A percentile compares a stretch with the other conserved stretches of the same genome.
Evolutionary conservation across 2,329 filamentous ascomycete species (phyloP).

Genomic region (Orbilia oligospora): DNA sequence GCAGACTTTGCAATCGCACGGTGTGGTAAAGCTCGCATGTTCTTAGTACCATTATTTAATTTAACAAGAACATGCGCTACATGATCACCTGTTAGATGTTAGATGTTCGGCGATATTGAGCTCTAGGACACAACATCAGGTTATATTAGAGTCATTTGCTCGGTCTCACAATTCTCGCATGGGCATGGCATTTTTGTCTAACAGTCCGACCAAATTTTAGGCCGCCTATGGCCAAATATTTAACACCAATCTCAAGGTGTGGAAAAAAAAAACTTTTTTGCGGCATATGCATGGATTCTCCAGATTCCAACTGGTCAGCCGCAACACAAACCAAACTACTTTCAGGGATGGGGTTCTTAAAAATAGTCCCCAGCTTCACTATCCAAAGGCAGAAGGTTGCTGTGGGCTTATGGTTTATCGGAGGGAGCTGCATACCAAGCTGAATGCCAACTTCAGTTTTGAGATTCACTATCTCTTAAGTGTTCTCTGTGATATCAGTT

Average conservation of each 20-base stretch:
- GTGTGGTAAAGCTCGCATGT: background rate
- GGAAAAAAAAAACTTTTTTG: slow-evolving; percentile 1
- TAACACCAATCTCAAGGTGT: background rate
- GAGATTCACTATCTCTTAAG: slow-evolving; percentile 10
- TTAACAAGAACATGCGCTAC: background rate
- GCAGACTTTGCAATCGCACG: background rate
- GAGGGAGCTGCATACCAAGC: slow-evolving; percentile 15
- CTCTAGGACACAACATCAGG: slow-evolving; percentile 25
- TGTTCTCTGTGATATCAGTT: background rate
- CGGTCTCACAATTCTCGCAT: slow-evolving; percentile 27
- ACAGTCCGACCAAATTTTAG: slow-evolving; percentile 3
- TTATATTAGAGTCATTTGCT: background rate
- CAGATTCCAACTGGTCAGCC: background rate
- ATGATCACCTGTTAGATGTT: background rate
- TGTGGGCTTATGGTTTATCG: slow-evolving; percentile 12
- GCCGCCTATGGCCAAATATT: slow-evolving; percentile 1
- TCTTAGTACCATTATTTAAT: too few species aligned
- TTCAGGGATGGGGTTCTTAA: background rate
- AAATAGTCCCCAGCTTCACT: slow-evolving; percentile 11
- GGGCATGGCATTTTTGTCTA: slow-evolving; percentile 10
- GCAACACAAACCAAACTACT: slow-evolving; percentile 12
- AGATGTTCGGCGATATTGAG: slow-evolving; percentile 42
- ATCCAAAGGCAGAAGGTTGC: slow-evolving; percentile 11
- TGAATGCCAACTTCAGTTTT: slow-evolving; percentile 34
- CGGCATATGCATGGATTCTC: slow-evolving; percentile 4